Conservation (phyloP, 2,329 filamentous ascomycete species). For the Bisporella sp. region DNA sequence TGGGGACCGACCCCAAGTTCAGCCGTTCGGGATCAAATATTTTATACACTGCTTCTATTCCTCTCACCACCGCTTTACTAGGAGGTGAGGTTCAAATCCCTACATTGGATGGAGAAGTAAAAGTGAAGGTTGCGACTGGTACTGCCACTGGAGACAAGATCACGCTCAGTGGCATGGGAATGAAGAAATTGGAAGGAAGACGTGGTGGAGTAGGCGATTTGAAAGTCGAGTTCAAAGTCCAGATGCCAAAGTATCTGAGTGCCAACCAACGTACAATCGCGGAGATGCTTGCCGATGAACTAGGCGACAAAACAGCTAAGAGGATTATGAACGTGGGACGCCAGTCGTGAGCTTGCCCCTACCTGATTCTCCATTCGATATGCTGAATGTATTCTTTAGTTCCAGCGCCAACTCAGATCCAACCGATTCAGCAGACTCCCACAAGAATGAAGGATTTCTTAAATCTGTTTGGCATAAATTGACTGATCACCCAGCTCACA, state of each 20-base stretch:
- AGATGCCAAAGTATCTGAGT: slow-evolving; percentile 90
- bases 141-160: slow-evolving; percentile 90
- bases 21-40: slow-evolving; percentile 82
- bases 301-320: slow-evolving; percentile 87
- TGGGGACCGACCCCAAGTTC: slow-evolving; percentile 87
- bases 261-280: slow-evolving; percentile 87
- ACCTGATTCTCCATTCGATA: slow-evolving; percentile 5
- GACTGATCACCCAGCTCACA: slow-evolving; percentile 54
- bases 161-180: slow-evolving; percentile 83
- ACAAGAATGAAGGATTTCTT: slow-evolving; percentile 82
- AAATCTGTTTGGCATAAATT: slow-evolving; percentile 91
- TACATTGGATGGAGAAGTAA: slow-evolving; percentile 84
- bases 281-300: slow-evolving; percentile 94
- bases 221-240: slow-evolving; percentile 87
- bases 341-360: slow-evolving; percentile 37
- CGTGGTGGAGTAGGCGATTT: slow-evolving; percentile 70
- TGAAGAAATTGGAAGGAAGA: slow-evolving; percentile 73
- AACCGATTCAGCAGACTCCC: slow-evolving; percentile 32
- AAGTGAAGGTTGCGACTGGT: slow-evolving; percentile 83
- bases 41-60: slow-evolving; percentile 84
- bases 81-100: slow-evolving; percentile 87
- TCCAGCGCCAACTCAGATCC: slow-evolving; percentile 6
- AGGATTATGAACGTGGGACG: slow-evolving; percentile 78
- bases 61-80: slow-evolving; percentile 85
- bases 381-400: slow-evolving; percentile 1